Conservation (phyloP, 2,329 filamentous ascomycete genomes). For the Arthroderma sp. region DNA sequence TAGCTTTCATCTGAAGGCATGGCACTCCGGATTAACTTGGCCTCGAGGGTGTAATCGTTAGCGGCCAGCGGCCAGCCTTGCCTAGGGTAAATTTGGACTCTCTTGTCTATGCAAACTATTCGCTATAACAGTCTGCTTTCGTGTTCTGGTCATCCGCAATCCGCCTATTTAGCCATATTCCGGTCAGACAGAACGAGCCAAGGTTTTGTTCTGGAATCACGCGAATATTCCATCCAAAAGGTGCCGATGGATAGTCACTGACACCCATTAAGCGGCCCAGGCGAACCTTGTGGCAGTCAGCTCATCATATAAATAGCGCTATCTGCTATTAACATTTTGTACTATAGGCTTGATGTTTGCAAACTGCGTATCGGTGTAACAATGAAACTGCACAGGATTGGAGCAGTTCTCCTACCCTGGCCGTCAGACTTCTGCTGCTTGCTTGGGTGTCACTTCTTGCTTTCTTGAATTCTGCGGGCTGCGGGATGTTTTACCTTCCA, state of each 20-base stretch:
- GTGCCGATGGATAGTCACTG: not conserved
- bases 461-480: not conserved
- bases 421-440: not conserved
- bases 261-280: not conserved
- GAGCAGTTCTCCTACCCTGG: not conserved
- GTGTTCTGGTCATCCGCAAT: too few species aligned
- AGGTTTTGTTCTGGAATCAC: not conserved
- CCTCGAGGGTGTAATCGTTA: too few species aligned
- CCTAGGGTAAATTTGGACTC: too few species aligned
- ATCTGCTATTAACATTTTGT: not conserved
- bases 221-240: not conserved
- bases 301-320: not conserved
- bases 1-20: too few species aligned
- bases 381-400: not conserved
- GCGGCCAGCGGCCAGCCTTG: too few species aligned
- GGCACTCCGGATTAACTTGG: too few species aligned
- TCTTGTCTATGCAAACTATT: too few species aligned
- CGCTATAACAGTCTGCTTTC: too few species aligned
- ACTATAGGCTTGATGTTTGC: not conserved
- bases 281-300: not conserved
- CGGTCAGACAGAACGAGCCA: not conserved
- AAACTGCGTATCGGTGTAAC: not conserved
- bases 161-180: not conserved
- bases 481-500: not conserved
- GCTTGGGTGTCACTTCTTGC: not conserved